phyloP scores from a whole-genome alignment of 768 basidiomycete genomes.

The Calocybe indica region DNA sequence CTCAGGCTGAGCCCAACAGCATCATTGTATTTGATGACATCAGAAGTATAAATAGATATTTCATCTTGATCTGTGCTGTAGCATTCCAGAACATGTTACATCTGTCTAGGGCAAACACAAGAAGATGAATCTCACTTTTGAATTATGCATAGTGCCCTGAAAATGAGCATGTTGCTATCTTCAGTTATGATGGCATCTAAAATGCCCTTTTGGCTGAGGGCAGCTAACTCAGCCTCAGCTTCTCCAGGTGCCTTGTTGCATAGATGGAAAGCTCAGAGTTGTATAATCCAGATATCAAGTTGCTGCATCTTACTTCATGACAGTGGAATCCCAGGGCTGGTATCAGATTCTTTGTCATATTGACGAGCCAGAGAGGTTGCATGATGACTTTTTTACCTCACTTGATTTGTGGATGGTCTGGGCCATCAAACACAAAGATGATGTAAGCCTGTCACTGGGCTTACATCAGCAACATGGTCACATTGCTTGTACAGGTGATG shows the following conservation, averaged over 20 bases:
- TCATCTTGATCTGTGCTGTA: neutral
- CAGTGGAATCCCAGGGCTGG: neutral
- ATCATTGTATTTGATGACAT: constrained; percentile 4
- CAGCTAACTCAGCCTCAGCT: constrained; percentile 48
- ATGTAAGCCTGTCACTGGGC: too few species aligned
- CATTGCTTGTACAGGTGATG: too few species aligned
- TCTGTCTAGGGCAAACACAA: constrained; percentile 3
- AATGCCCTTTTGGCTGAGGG: constrained; percentile 31
- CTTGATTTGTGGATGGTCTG: constrained; percentile 31
- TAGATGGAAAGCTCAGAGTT: neutral
- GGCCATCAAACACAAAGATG: constrained; percentile 46
- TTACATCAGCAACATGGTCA: too few species aligned
- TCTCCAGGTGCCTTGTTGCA: constrained; percentile 50
- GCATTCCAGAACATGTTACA: constrained; percentile 1
- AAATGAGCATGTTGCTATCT: constrained; percentile 43
- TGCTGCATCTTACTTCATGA: neutral
- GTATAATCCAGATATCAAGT: too few species aligned
- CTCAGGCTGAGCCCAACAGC: neutral
- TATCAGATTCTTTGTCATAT: neutral
- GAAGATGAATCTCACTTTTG: constrained; percentile 24
- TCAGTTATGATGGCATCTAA: constrained; percentile 46
- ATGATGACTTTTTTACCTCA: constrained; percentile 19
- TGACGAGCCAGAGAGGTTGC: neutral
- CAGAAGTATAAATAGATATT: constrained; percentile 8
- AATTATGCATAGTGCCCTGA: constrained; percentile 35